Evolutionary conservation across 2,329 filamentous ascomycete genomes (phyloP), one percentile per base, ranked within the genome.

Genomic region (Colletotrichum sp.): DNA sequence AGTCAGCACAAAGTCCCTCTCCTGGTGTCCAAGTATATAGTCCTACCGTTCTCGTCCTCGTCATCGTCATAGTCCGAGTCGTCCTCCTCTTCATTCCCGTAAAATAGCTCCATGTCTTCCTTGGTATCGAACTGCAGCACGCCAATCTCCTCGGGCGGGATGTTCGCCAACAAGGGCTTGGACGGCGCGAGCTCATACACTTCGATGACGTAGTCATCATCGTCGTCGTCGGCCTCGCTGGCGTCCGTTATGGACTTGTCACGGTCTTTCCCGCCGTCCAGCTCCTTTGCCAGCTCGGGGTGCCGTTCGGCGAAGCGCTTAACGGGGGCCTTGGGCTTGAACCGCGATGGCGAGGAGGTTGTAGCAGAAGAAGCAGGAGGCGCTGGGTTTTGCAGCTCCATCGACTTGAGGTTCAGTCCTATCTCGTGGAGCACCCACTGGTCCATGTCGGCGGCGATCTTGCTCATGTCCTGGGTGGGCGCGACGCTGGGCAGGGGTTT

Each of bases 1-100:
- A 52, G 16, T 52, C 16, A 52, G 44, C n/a, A 52, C n/a, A 0
- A 52, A 25, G n/a, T 52, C 44, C 11, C 11, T 52, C n/a, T 44
- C 32, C 15, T 16, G 61, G 22, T 48, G n/a, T 15, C 19, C 27
- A 25, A 32, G 34, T 12, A 59, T 55, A 55, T 9, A 3, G 22
- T 22, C 79, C 86, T 85, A 92, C 91, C 91, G 77, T 93, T 93
- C 80, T 93, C 91, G 71, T 93, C 91, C 68, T 93, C 91, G 7
- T 93, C 91, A 59, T 92, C 91, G 52, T 91, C 88, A 52, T 92
- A 87, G n/a, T 93, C 91, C 52, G 91, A 92, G 5, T 93, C 91
- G n/a, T 90, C 90, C n/a, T 90, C 90, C 52, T 88, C 88, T 48
- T 91, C 90, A 9, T 89, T 86, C 0, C 90, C 88, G 77, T 90